Evolutionary conservation across 306 rosid species (phyloP).

Genomic region (Benincasa hispida): DNA sequence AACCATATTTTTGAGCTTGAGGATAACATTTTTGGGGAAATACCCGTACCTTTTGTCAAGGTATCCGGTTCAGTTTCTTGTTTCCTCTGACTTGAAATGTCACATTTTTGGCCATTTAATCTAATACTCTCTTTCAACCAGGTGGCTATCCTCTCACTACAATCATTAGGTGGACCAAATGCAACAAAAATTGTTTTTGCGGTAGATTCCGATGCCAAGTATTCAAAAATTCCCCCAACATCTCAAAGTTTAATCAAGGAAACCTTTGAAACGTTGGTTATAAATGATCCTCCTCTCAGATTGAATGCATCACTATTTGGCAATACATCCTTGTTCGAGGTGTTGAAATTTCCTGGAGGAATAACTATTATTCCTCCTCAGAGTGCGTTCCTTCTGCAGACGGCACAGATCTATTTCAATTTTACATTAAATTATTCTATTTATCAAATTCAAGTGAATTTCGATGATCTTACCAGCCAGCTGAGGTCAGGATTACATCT

Average conservation of each 20-base stretch:
- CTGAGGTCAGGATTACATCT: slow-evolving; percentile 63
- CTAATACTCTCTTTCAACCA: slow-evolving; percentile 16
- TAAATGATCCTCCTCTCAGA: slow-evolving; percentile 25
- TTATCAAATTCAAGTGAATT: slow-evolving; percentile 41
- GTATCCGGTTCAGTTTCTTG: slow-evolving; percentile 23
- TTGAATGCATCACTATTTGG: slow-evolving; percentile 57
- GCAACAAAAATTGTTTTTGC: slow-evolving; percentile 51
- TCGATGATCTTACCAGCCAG: slow-evolving; percentile 50
- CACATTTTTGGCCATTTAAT: slow-evolving; percentile 1
- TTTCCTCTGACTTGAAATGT: neutral
- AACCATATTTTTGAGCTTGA: slow-evolving; percentile 43
- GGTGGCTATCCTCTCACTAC: slow-evolving; percentile 55
- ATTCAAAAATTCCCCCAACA: slow-evolving; percentile 36
- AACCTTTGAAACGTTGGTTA: slow-evolving; percentile 32
- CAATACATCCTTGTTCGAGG: slow-evolving; percentile 41
- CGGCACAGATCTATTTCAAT: slow-evolving; percentile 40
- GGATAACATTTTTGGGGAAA: slow-evolving; percentile 50
- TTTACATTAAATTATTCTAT: slow-evolving; percentile 71
- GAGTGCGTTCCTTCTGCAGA: slow-evolving; percentile 66
- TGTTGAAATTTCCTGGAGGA: slow-evolving; percentile 76
- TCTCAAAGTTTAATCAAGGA: slow-evolving; percentile 42
- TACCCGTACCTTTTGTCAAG: slow-evolving; percentile 33
- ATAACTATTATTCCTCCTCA: slow-evolving; percentile 60
- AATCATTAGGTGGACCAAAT: slow-evolving; percentile 30
- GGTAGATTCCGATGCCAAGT: slow-evolving; percentile 31